A percentile compares a stretch with the other conserved stretches of the same genome.
Conservation (phyloP, 2,329 filamentous ascomycete genomes). For the Botryotinia globosa region DNA sequence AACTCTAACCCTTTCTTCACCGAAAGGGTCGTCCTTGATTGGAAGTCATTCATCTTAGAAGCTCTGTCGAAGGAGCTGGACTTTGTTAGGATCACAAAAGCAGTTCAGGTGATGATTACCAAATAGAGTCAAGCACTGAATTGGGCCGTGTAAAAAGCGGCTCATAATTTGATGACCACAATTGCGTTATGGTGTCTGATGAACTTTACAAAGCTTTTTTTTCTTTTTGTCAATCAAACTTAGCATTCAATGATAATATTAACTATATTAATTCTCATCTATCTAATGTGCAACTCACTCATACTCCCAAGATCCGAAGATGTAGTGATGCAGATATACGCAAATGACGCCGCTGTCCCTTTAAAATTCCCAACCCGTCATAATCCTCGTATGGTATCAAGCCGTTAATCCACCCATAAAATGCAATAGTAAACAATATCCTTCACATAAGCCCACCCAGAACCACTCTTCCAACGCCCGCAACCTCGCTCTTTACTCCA, state of each 20-base stretch:
- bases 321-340: conserved; percentile 5
- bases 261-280: neutral
- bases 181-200: conserved; percentile 52
- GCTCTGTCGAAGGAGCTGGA: conserved; percentile 70
- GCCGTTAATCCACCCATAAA: conserved; percentile 6
- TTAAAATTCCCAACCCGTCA: neutral
- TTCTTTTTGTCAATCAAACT: neutral
- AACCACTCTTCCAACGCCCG: conserved; percentile 83
- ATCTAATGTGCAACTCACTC: neutral
- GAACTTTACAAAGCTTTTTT: conserved; percentile 33
- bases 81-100: conserved; percentile 40
- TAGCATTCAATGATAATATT: neutral
- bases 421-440: conserved; percentile 21
- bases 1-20: conserved; percentile 38
- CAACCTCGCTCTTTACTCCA: conserved; percentile 76
- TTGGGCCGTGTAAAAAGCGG: conserved; percentile 46
- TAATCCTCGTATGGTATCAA: conserved; percentile 18
- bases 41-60: conserved; percentile 42
- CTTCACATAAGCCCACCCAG: conserved; percentile 74
- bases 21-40: conserved; percentile 37
- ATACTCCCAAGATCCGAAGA: neutral
- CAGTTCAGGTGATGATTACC: conserved; percentile 80
- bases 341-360: conserved; percentile 10
- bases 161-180: conserved; percentile 45
- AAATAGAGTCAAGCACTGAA: conserved; percentile 99